phyloP scores from a whole-genome alignment of 2,329 filamentous ascomycete genomes.

The Rosellinia necatrix region DNA sequence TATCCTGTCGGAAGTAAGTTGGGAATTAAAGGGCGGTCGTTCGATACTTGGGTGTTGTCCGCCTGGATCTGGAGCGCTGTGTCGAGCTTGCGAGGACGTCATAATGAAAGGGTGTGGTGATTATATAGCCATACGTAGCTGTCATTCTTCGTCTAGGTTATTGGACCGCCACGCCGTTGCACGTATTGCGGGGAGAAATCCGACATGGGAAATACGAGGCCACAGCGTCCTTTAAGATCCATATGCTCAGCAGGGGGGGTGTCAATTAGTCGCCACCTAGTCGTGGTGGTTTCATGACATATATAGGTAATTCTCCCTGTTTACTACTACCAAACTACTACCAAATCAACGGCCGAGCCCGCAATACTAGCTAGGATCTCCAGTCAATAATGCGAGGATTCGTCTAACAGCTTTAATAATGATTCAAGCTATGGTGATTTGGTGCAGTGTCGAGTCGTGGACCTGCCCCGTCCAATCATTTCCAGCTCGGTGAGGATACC shows the following conservation, averaged over 20 bases:
- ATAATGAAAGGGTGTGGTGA: slow-evolving; percentile 26
- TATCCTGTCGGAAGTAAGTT: slow-evolving; percentile 55
- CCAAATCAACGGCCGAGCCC: slow-evolving; percentile 1
- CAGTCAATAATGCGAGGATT: too few relatives aligned
- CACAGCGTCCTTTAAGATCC: slow-evolving; percentile 30
- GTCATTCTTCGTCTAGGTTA: slow-evolving; percentile 23
- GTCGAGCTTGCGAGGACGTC: slow-evolving; percentile 32
- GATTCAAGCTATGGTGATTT: background rate
- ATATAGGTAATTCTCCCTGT: too few relatives aligned
- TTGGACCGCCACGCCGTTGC: slow-evolving; percentile 5
- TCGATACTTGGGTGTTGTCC: slow-evolving; percentile 22
- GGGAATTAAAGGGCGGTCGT: slow-evolving; percentile 57
- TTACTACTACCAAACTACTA: too few relatives aligned
- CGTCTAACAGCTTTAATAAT: too few relatives aligned
- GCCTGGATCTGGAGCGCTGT: slow-evolving; percentile 27
- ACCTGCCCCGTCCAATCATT: too few relatives aligned
- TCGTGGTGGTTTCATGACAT: slow-evolving; percentile 1
- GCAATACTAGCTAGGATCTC: background rate
- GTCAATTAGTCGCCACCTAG: slow-evolving; percentile 6
- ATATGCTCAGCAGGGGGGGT: background rate
- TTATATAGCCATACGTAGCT: slow-evolving; percentile 1
- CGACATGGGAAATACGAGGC: slow-evolving; percentile 32
- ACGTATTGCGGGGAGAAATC: slow-evolving; percentile 11
- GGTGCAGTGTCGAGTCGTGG: too few relatives aligned
- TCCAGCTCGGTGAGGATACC: background rate